Conservation (phyloP, 805 yeast species). For the Ogataea nakhonphanomensis region DNA sequence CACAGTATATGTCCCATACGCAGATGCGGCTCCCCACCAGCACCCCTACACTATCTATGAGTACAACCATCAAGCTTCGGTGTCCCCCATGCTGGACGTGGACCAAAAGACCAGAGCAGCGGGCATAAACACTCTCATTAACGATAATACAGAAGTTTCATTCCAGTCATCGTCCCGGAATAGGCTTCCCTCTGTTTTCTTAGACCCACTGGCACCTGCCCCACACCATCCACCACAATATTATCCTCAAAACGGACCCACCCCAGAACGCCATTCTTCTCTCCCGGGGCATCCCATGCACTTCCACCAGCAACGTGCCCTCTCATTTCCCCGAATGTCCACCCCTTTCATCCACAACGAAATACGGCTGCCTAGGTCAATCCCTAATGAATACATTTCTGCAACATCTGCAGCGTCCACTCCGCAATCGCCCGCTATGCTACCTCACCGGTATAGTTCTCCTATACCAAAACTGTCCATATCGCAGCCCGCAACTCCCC, state of each 20-base stretch:
- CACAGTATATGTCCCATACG: conserved; percentile 16
- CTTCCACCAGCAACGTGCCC: conserved; percentile 9
- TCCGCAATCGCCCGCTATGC: conserved; percentile 12
- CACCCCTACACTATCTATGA: conserved; percentile 9
- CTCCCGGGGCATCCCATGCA: conserved; percentile 5
- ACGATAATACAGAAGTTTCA: conserved; percentile 25
- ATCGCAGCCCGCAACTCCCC: conserved; percentile 13
- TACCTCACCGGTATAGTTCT: conserved; percentile 8
- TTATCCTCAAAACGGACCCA: conserved; percentile 3
- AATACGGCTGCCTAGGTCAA: conserved; percentile 19
- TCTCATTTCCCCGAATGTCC: conserved; percentile 19
- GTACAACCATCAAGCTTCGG: conserved; percentile 2
- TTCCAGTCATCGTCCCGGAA: conserved; percentile 33
- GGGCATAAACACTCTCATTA: conserved; percentile 18
- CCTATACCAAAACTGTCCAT: conserved; percentile 10
- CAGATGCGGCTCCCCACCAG: conserved; percentile 12
- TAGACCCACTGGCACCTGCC: conserved; percentile 48
- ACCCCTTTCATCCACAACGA: conserved; percentile 8
- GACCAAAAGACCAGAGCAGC: conserved; percentile 17
- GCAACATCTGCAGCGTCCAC: conserved; percentile 13
- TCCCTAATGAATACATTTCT: conserved; percentile 18
- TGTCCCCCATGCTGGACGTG: conserved; percentile 9
- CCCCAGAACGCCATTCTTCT: background rate
- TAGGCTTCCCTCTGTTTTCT: conserved; percentile 45
- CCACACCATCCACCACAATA: conserved; percentile 22